A percentile compares a stretch with the other conserved stretches of the same genome.
These are phyloP conservation scores for Silene coronaria DNA, from an alignment of 179 eudicot species.

Conservation along the genomic window DNA sequence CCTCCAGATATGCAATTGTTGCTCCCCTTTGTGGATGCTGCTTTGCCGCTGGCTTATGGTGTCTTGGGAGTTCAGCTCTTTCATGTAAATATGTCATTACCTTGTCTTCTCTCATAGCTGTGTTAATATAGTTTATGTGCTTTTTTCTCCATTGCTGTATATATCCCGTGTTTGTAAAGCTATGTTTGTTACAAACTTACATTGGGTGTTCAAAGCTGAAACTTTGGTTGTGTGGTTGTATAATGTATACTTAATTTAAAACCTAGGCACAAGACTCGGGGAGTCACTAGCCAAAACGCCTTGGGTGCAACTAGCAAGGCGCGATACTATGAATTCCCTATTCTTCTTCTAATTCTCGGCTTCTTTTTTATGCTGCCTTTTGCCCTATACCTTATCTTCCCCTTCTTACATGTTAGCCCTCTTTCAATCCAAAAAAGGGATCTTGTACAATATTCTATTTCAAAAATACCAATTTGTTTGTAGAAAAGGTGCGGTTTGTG, in stretches of 20 bases:
- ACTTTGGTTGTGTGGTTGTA: neutral
- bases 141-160: neutral
- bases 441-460: too few species aligned
- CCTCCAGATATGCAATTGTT: constrained; percentile 95
- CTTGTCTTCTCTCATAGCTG: neutral
- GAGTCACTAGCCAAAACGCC: neutral
- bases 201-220: neutral
- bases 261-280: neutral
- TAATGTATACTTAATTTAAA: neutral
- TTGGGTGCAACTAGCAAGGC: neutral
- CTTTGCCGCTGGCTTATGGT: constrained; percentile 90
- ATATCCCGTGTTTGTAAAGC: neutral
- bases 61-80: constrained; percentile 88
- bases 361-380: too few species aligned
- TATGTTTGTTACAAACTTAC: neutral
- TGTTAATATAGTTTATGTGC: constrained; percentile 1
- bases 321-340: neutral
- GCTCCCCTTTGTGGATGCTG: constrained; percentile 86
- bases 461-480: too few species aligned
- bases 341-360: too few species aligned
- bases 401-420: too few species aligned
- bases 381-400: too few species aligned
- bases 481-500: too few species aligned
- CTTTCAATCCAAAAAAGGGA: too few species aligned
- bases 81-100: constrained; percentile 51